Evolutionary conservation across 106 monocot genomes (phyloP), one percentile per base, ranked within the genome.

Genomic region (Alisma plantagoaquatica): DNA sequence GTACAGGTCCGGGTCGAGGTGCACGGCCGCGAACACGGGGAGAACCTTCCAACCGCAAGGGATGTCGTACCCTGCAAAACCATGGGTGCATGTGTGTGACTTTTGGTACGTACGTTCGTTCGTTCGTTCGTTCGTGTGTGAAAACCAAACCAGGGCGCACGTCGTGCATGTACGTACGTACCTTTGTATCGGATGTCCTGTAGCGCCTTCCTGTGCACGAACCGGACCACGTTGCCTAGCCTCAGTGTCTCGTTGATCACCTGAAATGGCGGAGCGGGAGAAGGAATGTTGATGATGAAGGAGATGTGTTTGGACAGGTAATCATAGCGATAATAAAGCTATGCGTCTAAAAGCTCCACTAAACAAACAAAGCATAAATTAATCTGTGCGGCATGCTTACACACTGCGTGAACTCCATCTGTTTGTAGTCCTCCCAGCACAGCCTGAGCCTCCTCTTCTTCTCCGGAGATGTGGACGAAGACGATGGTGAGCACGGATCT

Each of bases 371-470:
- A 12, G 41, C 1, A 68, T 26, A 41, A 0, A 54, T 48, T 31
- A 33, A 23, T 12, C 5, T n/a, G 27, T n/a, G 12, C 10, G 55
- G 33, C 20, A 11, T 31, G 7, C 9, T 66, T 84, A 91, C 90
- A 63, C 84, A 81, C 47, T 84, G 90, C 17, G 65, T 91, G 51
- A 91, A 91, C 55, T 80, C 90, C 90, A 91, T 91, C 57, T 75
- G 54, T 63, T 72, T 84, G 77, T 91, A 91, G 45, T 91, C 90
- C 33, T 91, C 90, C 90, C 90, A 91, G 38, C 53, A 69, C 25
- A 91, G 63, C 27, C 57, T 60, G 27, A 12, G 10, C n/a, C 35
- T 60, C 35, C 35, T 38, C 79, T 50, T 76, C 35, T 14, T 14
- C 6, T 38, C 35, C n/a, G n/a, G n/a, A n/a, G n/a, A n/a, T n/a